Evolutionary conservation across 2,329 filamentous ascomycete species (phyloP), one percentile per base, ranked within the genome.

Genomic region (Fusarium dlaminii): DNA sequence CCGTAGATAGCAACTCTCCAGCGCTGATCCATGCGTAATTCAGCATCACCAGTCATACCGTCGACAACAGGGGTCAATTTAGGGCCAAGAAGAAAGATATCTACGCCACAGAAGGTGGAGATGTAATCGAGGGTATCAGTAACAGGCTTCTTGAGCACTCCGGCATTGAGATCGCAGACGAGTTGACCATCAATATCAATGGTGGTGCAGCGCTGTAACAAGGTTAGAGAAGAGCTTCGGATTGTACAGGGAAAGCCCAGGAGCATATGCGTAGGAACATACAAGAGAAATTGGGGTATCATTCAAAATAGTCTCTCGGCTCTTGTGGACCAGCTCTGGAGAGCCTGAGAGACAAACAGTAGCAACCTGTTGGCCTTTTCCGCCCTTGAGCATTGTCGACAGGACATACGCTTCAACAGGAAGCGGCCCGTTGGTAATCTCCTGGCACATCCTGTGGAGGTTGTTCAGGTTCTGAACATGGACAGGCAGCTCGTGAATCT

Each of bases 1-100:
- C 96, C 96, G 79, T 96, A 99, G 74, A 99, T 97, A 77, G 94
- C 93, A 70, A 98, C 92, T 80, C 96, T 92, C 86, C 97, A 95
- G 77, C 96, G 91, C 82, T 96, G 94, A 82, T 98, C 95, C 78
- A 94, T 92, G 76, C 93, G 93, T 79, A 96, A 92, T 79, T 96
- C 92, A 42, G 91, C 90, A 79, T 94, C 93, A 74, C 93, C 94
- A 51, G 93, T 93, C 72, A 93, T 87, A 45, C 91, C 89, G 63
- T 92, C 91, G 49, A 92, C 91, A 76, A 97, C 91, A 18, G 94
- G 93, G 34, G 93, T 91, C 73, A 95, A 89, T 83, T 97, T 98
- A 8, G 96, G 95, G 65, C 95, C 95, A 57, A 99, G 90, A 55
- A 99, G 87, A 83, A 99, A 99, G 77, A 99, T 97, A 83, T 99